Percentiles rank a stretch among this genome's conserved stretches.
Evolutionary conservation across 202 grass and related monocot genomes (phyloP).

Genomic region (Setaria italica): DNA sequence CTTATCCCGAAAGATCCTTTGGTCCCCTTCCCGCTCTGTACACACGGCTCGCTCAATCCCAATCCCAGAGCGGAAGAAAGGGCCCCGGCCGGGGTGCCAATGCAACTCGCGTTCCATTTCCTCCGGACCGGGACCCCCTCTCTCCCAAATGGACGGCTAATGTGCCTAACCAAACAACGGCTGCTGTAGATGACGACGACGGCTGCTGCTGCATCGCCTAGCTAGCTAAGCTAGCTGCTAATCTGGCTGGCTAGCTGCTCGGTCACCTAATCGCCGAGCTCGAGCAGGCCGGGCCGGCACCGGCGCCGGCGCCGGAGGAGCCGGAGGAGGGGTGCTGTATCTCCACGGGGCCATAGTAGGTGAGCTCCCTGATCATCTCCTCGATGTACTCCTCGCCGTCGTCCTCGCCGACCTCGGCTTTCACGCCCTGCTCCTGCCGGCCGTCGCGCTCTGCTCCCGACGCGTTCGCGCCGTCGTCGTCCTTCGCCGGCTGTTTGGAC

Average conservation of each 20-base stretch:
- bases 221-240: not conserved
- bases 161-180: conserved; percentile 35
- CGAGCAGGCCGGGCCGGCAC: conserved; percentile 35
- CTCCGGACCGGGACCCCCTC: not conserved
- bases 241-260: not conserved
- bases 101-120: conserved; percentile 24
- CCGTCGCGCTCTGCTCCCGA: not conserved
- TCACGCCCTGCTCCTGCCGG: not conserved
- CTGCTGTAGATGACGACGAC: not conserved
- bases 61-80: not conserved
- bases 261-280: conserved; percentile 8
- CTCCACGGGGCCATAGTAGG: conserved; percentile 80
- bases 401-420: not conserved
- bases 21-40: conserved; percentile 52
- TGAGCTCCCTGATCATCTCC: conserved; percentile 92
- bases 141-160: conserved; percentile 14
- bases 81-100: not conserved
- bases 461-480: not conserved
- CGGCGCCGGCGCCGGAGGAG: not conserved
- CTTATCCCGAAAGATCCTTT: conserved; percentile 59
- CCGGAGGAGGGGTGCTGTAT: conserved; percentile 45
- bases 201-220: not conserved
- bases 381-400: conserved; percentile 58
- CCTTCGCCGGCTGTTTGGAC: not conserved
- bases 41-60: not conserved